Base-by-base conservation (phyloP, 768 basidiomycete genomes). In the Tulasnella sp. region DNA sequence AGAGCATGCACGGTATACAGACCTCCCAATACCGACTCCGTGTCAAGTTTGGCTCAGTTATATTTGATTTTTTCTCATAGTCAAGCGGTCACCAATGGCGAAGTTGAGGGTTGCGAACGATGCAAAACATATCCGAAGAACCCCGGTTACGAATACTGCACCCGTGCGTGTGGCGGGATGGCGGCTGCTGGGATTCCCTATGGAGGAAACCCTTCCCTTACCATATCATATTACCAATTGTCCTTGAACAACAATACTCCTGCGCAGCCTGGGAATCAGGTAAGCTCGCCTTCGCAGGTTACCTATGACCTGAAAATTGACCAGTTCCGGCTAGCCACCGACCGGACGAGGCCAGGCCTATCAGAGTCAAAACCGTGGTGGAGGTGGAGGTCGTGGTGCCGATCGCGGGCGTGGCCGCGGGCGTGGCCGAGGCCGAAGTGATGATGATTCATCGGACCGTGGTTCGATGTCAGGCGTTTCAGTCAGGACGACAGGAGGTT, bases 101-200 rank as follows among this genome's bases (percentile, higher is more conserved):
- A 74, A 48, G 73, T 48, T 44, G 40, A 44, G 16, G 40, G 10
- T 40, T 74, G 73, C 44, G 44, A 44, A 32, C 42, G 32, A 44
- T 74, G 73, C 73, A 20, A 23, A 26, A 35, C 16, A 35, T 74
- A 44, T 16, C 73, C 73, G 40, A 48, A 46, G 44, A 74, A 74
- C 44, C 73, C 73, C 23, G 73, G 73, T 26, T 74, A 46, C 73
- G 73, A 74, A 6, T 74, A 46, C 13, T 74, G 73, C 73, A 67
- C 61, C 11, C 61, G 61, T 7, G 61, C 61, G 13, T 67, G 61
- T n/a, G 61, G 61, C 9, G 23, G n/a, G 13, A 29, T 29, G 61
- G 61, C 61, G 5, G 61, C 61, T 26, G 61, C 61, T 4, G 61
- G 61, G 13, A 67, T 67, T 32, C 61, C 61, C 61, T 67, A 67